Base-by-base conservation (phyloP, 2,329 filamentous ascomycete genomes). In the Ambrosiella xylebori region DNA sequence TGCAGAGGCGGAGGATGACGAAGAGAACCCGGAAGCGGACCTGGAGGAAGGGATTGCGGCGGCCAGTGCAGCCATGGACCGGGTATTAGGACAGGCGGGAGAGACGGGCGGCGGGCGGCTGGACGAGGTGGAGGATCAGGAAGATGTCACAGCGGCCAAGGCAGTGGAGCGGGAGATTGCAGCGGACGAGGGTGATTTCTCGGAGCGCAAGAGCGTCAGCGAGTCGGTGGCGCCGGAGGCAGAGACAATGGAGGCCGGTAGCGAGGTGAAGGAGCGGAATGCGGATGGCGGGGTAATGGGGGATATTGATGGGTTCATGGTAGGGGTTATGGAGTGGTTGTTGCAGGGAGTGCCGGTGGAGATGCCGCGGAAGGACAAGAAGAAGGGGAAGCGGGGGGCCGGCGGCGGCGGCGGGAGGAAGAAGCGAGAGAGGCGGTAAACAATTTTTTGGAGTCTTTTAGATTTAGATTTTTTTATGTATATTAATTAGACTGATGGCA, bases 161-260 rank as follows among this genome's bases (percentile, higher is more conserved):
- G 80, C 86, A 8, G 93, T 93, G 0, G 86, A 94, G 67, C 93
- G 86, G 66, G 93, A 98, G 68, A 84, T 93, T 52, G 82, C 88
- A 65, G 85, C 86, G 27, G 88, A 95, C 64, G 88, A 90, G 51
- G 86, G 81, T 3, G 89, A 95, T 66, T 95, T 95, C 63, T 82
- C 82, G 2, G 86, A 90, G 65, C 44, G 56, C 3, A 50, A 54
- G 12, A 17, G 9, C 40, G 27, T 65, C 64, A 9, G 13, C n/a
- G 40, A n/a, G n/a, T 12, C 40, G 40, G 40, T 12, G 3, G 40
- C 2, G 6, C 40, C 3, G 44, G 44, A 17, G n/a, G 19, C 44
- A 47, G 44, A 47, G 44, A 3, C 44, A 47, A 17, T 47, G n/a
- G 44, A 17, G 7, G 44, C n/a, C 2, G 44, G 39, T 27, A 3